Base-by-base conservation (phyloP, 441 rosid genomes). In the Pelargonium citronellum region DNA sequence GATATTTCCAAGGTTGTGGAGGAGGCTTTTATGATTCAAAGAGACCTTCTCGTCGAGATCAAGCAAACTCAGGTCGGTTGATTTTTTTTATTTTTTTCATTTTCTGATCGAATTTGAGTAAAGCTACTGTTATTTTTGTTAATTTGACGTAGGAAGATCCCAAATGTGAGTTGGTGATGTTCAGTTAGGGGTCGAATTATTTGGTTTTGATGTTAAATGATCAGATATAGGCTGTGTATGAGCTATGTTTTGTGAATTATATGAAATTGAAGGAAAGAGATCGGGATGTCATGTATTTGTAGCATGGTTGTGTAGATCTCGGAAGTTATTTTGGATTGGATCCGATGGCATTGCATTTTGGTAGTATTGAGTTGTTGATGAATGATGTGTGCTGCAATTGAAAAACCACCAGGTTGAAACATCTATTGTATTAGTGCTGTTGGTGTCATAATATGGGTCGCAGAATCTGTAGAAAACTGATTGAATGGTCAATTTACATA, bases 21-120 rank as follows among this genome's bases (percentile, higher is more conserved):
- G 17, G 85, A 90, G 62, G 97, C 99, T 39, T 89, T 90, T 72
- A 69, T 70, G 39, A 74, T 78, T 47, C 88, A 87, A 24, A 91
- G 82, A 85, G 89, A 87, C 41, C 89, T 91, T 71, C 94, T 95
- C 34, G 51, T 87, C 68, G 78, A 78, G 47, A 69, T 86, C 73
- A 91, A 87, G 79, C 93, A 85, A 74, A 67, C 85, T 72, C 87
- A 86, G 89, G 97, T 85, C 0, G 37, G 64, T 70, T 49, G 10
- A 64, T 11, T 47, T 15, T 51, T 51, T 3, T 17, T 27, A 22
- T 30, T 9, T 11, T 51, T 15, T 51, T n/a, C 58, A n/a, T 51
- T 16, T 13, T 51, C 58, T 51, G 58, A 51, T n/a, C 17, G 17
- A 51, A 13, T 51, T n/a, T 3, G 61, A n/a, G 9, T 7, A 5